Base-by-base conservation (phyloP, 495 filamentous ascomycete genomes). In the Paragyromitra xinjiangensis region DNA sequence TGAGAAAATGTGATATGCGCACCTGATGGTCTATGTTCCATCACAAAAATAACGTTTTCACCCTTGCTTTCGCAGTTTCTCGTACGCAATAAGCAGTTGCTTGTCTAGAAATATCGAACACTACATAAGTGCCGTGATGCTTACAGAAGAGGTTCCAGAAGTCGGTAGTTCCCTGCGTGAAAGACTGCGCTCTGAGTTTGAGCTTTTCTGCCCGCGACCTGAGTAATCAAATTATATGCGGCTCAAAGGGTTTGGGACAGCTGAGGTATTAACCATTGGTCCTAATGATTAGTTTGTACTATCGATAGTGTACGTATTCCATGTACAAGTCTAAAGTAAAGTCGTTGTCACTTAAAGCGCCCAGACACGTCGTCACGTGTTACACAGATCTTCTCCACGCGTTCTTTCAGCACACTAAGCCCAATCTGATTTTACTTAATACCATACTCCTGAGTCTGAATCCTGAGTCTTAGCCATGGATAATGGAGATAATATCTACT, bases 321-420 rank as follows among this genome's bases (percentile, higher is more conserved):
- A 34, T 34, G 4, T 1, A 34, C 29, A 22, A 45, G 62, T 64
- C 22, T 24, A 34, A 34, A 34, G 29, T 34, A 34, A 3, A 34
- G 34, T 14, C 45, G 48, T 67, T 16, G 56, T 39, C 26, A 37
- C 29, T 22, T 24, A 1, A 26, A 66, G 8, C 6, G 19, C 50
- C 51, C 50, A 37, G 53, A 48, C 67, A 69, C 67, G 67, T 69
- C 40, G 53, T 69, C 67, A 69, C 67, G 67, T 69, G 67, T 12
- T 37, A n/a, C 24, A 45, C 66, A 34, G 51, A 44, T 16, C n/a
- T 69, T 16, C 11, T 37, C 53, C 53, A 44, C 66, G 50, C 65
- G 65, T 44, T n/a, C n/a, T 14, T 44, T 2, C 24, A n/a, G 9
- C 37, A n/a, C 19, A 34, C 65, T 55, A 59, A 59, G 26, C 51